Conservation (phyloP, 495 filamentous ascomycete species). For the Xylaria palmicola region DNA sequence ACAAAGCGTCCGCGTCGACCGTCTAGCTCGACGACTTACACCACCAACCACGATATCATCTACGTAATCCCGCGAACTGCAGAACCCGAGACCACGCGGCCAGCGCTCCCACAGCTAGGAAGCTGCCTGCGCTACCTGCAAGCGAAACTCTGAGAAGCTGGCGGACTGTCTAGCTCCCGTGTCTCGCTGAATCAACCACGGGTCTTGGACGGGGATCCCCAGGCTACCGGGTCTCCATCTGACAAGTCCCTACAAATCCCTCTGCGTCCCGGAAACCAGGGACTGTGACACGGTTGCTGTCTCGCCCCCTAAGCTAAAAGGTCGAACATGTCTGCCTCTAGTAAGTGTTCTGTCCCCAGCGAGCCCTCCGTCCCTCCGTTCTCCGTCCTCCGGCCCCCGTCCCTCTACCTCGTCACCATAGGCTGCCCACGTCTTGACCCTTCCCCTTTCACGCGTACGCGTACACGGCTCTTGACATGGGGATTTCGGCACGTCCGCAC, state of each 20-base stretch:
- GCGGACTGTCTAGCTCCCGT: not conserved
- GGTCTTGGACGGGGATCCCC: slow-evolving; percentile 12
- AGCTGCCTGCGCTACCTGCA: not conserved
- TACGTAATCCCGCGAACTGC: not conserved
- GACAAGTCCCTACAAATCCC: too few species aligned
- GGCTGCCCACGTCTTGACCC: not conserved
- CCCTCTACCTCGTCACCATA: not conserved
- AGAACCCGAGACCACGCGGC: slow-evolving; percentile 5
- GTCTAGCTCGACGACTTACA: not conserved
- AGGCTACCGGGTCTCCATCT: slow-evolving; percentile 14
- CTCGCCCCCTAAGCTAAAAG: slow-evolving; percentile 5
- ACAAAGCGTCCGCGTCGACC: slow-evolving; percentile 5
- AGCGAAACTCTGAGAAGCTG: not conserved
- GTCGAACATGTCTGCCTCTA: slow-evolving; percentile 9
- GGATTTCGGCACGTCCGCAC: not conserved
- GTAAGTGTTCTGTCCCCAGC: slow-evolving; percentile 11
- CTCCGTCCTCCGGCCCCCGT: not conserved
- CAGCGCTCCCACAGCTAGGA: not conserved
- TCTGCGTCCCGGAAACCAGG: slow-evolving; percentile 4
- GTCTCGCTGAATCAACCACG: slow-evolving; percentile 7
- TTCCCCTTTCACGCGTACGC: not conserved
- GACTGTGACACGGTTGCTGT: slow-evolving; percentile 9
- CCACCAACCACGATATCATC: not conserved
- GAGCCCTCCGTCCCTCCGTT: not conserved
- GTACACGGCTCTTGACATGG: slow-evolving; percentile 3